Conservation (phyloP, 2,329 filamentous ascomycete genomes). For the Colletotrichum sp. region DNA sequence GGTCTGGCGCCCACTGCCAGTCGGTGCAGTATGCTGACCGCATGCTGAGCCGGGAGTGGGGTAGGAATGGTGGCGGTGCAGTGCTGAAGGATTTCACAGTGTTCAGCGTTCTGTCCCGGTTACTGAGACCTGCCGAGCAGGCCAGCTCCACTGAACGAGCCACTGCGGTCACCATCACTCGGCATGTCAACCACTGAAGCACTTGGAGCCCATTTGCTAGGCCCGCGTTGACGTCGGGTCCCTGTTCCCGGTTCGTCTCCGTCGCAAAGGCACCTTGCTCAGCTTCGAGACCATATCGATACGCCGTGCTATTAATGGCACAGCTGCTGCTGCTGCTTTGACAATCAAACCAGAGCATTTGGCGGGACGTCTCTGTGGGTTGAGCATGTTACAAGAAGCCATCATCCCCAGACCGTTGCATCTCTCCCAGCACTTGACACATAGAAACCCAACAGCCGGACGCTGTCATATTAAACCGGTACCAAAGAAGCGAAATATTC, state of each 20-base stretch:
- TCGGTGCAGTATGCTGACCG: not conserved
- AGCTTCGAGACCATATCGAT: not conserved
- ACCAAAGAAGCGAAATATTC: not conserved
- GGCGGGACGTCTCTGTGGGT: not conserved
- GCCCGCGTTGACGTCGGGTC: not conserved
- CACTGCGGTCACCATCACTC: not conserved
- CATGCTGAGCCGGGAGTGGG: not conserved
- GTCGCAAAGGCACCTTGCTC: not conserved
- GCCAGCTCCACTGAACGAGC: not conserved
- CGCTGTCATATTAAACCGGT: fast-evolving
- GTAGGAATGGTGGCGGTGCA: slow-evolving; percentile 18
- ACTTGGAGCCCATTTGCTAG: not conserved
- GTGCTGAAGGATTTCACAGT: not conserved
- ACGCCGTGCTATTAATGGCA: slow-evolving; percentile 9
- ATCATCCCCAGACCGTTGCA: not conserved
- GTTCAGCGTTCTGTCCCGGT: not conserved
- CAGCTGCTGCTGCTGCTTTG: not conserved
- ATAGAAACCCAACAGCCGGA: not conserved
- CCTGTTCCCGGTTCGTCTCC: not conserved
- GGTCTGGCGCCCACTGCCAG: not conserved
- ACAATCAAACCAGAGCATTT: not conserved
- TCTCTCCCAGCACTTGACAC: not conserved
- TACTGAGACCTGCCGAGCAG: not conserved
- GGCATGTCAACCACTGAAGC: not conserved
- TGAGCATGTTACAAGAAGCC: not conserved